Percentiles rank a stretch among this genome's conserved stretches.
These are phyloP conservation scores for Backusella westeae DNA, from an alignment of 192 early-diverging fungal species.

Conservation along the genomic window DNA sequence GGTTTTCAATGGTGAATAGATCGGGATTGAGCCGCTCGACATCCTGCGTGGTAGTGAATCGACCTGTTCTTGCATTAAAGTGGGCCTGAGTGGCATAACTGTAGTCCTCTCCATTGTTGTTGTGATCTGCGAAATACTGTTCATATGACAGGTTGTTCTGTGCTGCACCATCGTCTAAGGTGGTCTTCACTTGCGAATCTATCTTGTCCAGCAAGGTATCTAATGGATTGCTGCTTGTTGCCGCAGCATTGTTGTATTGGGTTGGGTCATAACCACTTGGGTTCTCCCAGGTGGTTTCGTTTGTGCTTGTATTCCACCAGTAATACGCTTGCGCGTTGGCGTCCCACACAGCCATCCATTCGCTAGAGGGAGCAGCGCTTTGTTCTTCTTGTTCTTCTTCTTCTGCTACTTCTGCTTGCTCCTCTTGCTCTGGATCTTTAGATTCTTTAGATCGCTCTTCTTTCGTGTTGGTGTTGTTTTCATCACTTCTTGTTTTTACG, in stretches of 20 bases:
- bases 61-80: slow-evolving; percentile 45
- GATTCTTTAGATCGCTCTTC: not conserved
- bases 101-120: not conserved
- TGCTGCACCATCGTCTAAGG: slow-evolving; percentile 22
- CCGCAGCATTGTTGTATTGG: not conserved
- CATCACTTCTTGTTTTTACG: not conserved
- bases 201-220: slow-evolving; percentile 46
- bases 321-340: slow-evolving; percentile 41
- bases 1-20: slow-evolving; percentile 36
- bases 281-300: slow-evolving; percentile 49
- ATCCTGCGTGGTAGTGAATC: slow-evolving; percentile 29
- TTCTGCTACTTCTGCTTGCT: not conserved
- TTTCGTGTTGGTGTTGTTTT: not conserved
- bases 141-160: not conserved
- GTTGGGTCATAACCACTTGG: slow-evolving; percentile 14
- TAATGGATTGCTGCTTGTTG: slow-evolving; percentile 24
- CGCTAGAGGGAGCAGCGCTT: not conserved
- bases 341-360: slow-evolving; percentile 47
- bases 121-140: not conserved
- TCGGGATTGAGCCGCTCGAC: slow-evolving; percentile 37
- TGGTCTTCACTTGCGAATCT: slow-evolving; percentile 36
- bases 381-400: not conserved
- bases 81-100: slow-evolving; percentile 29
- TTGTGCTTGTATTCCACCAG: slow-evolving; percentile 52
- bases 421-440: not conserved